Evolutionary conservation across 208 protist genomes (phyloP).

Genomic region (Trypanosomatidae sp.): DNA sequence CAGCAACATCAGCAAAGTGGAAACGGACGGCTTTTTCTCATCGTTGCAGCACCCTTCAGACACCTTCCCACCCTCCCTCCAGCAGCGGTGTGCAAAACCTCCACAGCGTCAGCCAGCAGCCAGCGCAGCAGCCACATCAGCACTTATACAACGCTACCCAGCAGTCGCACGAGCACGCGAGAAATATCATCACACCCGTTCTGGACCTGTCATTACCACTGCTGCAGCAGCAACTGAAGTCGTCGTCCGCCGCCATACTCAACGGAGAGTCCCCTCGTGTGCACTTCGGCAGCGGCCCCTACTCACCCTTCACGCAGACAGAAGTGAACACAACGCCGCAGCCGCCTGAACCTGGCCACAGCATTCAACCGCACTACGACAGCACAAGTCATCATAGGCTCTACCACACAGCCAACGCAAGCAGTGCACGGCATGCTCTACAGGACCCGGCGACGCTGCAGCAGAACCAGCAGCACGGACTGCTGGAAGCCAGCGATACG

Average conservation of each 20-base stretch:
- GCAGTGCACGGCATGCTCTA: neutral
- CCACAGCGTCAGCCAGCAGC: neutral
- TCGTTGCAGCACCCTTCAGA: neutral
- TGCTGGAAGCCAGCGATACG: neutral
- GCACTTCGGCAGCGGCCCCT: neutral
- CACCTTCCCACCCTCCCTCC: neutral
- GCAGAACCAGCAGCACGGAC: neutral
- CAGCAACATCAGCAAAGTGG: neutral
- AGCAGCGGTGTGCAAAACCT: neutral
- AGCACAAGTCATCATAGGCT: neutral
- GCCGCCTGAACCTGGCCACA: neutral
- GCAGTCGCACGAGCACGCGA: neutral
- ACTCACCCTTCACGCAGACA: neutral
- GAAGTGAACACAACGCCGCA: neutral
- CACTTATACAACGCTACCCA: neutral
- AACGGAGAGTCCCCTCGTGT: neutral
- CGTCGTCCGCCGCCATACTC: neutral
- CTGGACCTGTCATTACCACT: neutral
- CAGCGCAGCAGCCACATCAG: neutral
- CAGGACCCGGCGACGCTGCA: neutral
- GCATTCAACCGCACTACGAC: slow-evolving; percentile 4
- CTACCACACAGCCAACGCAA: neutral
- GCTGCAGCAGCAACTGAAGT: neutral
- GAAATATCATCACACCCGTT: neutral
- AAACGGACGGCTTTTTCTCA: neutral